phyloP scores from a whole-genome alignment of 805 yeast species.

The Ogataea parapolymorpha region DNA sequence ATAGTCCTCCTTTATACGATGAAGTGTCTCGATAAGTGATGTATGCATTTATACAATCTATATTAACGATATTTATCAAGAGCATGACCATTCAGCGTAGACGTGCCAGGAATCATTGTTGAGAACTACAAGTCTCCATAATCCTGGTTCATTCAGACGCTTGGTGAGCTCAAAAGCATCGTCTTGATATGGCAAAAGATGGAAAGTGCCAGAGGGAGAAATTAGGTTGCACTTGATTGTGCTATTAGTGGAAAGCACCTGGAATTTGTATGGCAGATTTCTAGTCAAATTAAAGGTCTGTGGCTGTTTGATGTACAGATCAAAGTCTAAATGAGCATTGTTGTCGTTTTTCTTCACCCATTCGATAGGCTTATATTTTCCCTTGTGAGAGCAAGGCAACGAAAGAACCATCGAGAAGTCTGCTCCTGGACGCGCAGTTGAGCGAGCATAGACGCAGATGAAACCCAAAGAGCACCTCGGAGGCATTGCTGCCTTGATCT shows the following conservation, averaged over 20 bases:
- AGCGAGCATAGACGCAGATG: constrained; percentile 60
- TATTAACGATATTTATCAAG: constrained; percentile 1
- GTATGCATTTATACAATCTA: background rate
- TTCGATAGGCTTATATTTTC: constrained; percentile 56
- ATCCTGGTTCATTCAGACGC: constrained; percentile 67
- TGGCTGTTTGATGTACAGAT: constrained; percentile 80
- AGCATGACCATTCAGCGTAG: constrained; percentile 78
- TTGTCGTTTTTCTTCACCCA: constrained; percentile 69
- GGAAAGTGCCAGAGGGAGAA: constrained; percentile 80
- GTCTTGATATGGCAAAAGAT: constrained; percentile 49
- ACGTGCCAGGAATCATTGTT: constrained; percentile 84
- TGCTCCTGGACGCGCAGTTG: constrained; percentile 39
- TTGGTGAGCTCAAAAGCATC: constrained; percentile 56
- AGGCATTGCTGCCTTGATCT: constrained; percentile 81
- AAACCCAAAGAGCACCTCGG: constrained; percentile 65
- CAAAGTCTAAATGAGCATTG: constrained; percentile 58
- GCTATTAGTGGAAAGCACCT: constrained; percentile 50
- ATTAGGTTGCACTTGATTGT: constrained; percentile 59
- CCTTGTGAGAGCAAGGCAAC: constrained; percentile 72
- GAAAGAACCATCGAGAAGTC: constrained; percentile 69
- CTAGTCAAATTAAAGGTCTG: constrained; percentile 62
- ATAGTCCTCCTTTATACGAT: constrained; percentile 2
- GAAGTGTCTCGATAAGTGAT: background rate
- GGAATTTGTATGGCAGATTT: constrained; percentile 63
- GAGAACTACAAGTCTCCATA: constrained; percentile 79